Evolutionary conservation across 148 eudicot species (phyloP).

Genomic region (Tetragonia tetragonoides): DNA sequence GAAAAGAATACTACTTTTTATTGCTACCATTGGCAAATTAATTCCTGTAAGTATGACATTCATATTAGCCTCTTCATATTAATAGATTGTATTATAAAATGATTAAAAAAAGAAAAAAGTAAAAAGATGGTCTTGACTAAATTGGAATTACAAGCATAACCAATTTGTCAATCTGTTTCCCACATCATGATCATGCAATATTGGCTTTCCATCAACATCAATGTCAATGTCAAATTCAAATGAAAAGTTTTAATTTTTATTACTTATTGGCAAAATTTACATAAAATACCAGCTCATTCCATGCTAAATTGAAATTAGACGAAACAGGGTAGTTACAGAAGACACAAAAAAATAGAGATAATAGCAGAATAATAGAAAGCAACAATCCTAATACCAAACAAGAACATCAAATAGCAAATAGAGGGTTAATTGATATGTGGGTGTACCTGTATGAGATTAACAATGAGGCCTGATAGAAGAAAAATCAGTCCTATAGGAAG

Average conservation of each 20-base stretch:
- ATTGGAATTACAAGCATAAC: not conserved
- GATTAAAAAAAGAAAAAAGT: too few species aligned
- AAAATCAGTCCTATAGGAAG: slow-evolving; percentile 59
- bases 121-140: not conserved
- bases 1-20: not conserved
- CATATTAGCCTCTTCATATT: not conserved
- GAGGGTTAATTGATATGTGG: not conserved
- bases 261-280: too few species aligned
- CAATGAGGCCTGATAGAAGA: slow-evolving; percentile 60
- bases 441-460: slow-evolving; percentile 68
- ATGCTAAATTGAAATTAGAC: not conserved
- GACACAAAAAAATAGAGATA: not conserved
- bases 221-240: not conserved
- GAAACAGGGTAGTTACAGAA: not conserved
- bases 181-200: not conserved
- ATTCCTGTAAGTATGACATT: not conserved
- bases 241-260: too few species aligned
- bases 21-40: not conserved
- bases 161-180: not conserved
- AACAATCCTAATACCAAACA: not conserved
- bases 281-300: too few species aligned
- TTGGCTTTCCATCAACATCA: not conserved
- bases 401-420: not conserved
- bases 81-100: too few species aligned
- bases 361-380: not conserved